Evolutionary conservation across 805 yeast species (phyloP).

Genomic region (Millerozyma acaciae): DNA sequence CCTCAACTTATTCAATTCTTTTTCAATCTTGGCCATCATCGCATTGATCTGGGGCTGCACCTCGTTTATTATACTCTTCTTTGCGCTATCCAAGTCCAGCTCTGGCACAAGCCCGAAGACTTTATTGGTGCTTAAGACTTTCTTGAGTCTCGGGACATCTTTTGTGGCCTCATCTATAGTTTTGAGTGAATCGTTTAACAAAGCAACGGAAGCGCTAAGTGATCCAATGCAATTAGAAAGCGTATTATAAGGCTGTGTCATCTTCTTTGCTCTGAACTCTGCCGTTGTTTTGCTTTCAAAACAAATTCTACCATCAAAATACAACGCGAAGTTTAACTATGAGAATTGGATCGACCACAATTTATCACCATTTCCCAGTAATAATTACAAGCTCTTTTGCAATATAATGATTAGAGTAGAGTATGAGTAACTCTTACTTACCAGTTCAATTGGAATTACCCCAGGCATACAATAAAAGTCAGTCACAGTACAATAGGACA

Average conservation of each 20-base stretch:
- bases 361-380: no score
- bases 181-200: conserved; percentile 29
- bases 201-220: conserved; percentile 28
- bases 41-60: conserved; percentile 40
- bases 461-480: neutral
- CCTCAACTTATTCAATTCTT: conserved; percentile 29
- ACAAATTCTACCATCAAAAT: no score
- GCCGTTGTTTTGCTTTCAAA: neutral
- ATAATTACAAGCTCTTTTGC: no score
- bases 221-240: conserved; percentile 15
- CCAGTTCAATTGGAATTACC: conserved; percentile 20
- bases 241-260: conserved; percentile 11
- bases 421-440: conserved; percentile 15
- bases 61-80: conserved; percentile 30
- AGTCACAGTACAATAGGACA: neutral
- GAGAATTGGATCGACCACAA: no score
- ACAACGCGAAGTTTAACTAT: no score
- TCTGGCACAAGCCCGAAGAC: conserved; percentile 53
- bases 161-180: conserved; percentile 32
- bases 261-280: neutral
- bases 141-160: conserved; percentile 37
- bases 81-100: conserved; percentile 40
- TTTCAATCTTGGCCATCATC: conserved; percentile 27
- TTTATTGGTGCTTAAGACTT: conserved; percentile 40
- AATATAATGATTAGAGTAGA: no score